Evolutionary conservation across 2,329 filamentous ascomycete species (phyloP).

Genomic region (Claviceps capensis): DNA sequence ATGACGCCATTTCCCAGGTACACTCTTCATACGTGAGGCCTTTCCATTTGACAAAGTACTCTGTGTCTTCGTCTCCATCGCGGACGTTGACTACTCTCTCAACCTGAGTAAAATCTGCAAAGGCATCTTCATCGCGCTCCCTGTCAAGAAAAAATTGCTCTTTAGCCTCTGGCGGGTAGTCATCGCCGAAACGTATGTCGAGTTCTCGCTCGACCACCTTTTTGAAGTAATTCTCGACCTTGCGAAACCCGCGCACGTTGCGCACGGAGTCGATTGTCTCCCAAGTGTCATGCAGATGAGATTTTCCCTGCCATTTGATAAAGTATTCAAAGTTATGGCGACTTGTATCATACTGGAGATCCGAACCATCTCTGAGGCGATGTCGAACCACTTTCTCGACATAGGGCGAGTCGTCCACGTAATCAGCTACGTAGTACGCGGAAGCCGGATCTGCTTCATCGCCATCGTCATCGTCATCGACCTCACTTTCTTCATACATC

Average conservation of each 20-base stretch:
- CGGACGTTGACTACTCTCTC: slow-evolving; percentile 82
- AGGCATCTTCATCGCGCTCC: slow-evolving; percentile 76
- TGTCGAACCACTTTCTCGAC: slow-evolving; percentile 89
- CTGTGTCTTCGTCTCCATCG: slow-evolving; percentile 63
- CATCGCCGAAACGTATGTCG: slow-evolving; percentile 59
- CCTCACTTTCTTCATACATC: slow-evolving; percentile 46
- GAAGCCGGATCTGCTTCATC: slow-evolving; percentile 43
- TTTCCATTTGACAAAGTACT: slow-evolving; percentile 97
- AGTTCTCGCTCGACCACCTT: slow-evolving; percentile 72
- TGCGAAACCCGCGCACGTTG: slow-evolving; percentile 70
- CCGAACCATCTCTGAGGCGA: slow-evolving; percentile 55
- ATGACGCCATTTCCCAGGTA: slow-evolving; percentile 75
- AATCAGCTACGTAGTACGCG: slow-evolving; percentile 54
- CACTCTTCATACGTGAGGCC: slow-evolving; percentile 84
- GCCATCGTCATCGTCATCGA: slow-evolving; percentile 47
- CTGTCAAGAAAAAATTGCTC: slow-evolving; percentile 94
- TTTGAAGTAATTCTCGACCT: slow-evolving; percentile 88
- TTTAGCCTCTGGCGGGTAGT: slow-evolving; percentile 69
- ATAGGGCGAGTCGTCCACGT: slow-evolving; percentile 67
- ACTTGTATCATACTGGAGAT: slow-evolving; percentile 40
- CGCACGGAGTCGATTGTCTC: slow-evolving; percentile 64
- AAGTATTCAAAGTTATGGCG: slow-evolving; percentile 76
- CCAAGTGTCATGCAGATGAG: slow-evolving; percentile 93
- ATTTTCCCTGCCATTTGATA: slow-evolving; percentile 96
- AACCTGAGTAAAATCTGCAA: slow-evolving; percentile 81